These are phyloP conservation scores for Helminthosporium solani DNA, from an alignment of 2,329 filamentous ascomycete genomes.

Conservation along the genomic window DNA sequence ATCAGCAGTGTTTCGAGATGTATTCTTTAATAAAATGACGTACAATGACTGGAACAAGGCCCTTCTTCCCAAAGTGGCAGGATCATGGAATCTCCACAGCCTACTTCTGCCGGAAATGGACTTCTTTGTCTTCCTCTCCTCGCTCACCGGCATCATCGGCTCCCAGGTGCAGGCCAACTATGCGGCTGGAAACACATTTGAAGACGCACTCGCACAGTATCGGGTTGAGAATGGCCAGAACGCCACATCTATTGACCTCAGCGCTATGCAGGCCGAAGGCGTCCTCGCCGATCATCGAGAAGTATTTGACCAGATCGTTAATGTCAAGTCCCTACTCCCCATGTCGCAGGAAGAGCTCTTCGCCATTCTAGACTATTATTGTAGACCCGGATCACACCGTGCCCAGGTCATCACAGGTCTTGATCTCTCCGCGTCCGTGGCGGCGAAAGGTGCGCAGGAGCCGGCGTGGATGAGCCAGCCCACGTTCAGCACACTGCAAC, in stretches of 20 bases:
- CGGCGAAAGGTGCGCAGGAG: neutral
- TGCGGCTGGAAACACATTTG: conserved; percentile 25
- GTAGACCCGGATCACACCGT: conserved; percentile 4
- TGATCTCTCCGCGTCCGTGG: conserved; percentile 9
- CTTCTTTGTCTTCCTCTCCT: conserved; percentile 30
- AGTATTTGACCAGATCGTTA: neutral
- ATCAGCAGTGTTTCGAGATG: conserved; percentile 1
- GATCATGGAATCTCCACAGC: conserved; percentile 35
- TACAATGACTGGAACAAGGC: conserved; percentile 11
- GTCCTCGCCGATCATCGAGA: conserved; percentile 10
- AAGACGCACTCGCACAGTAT: conserved; percentile 25
- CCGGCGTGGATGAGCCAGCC: neutral
- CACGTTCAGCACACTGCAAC: neutral
- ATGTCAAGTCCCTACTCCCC: neutral
- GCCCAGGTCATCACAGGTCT: conserved; percentile 22
- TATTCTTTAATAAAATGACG: conserved; percentile 23
- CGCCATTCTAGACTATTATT: conserved; percentile 18
- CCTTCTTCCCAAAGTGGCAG: conserved; percentile 32
- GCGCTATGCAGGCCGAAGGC: conserved; percentile 16
- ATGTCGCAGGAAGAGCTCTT: conserved; percentile 17
- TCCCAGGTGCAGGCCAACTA: conserved; percentile 26
- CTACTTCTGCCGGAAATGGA: conserved; percentile 17
- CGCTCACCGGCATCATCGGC: conserved; percentile 22
- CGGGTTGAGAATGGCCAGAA: conserved; percentile 11
- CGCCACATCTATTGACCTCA: conserved; percentile 18